A percentile compares a stretch with the other conserved stretches of the same genome.
Conservation (phyloP, 257 asterid genomes). For the Fraxinus americana region DNA sequence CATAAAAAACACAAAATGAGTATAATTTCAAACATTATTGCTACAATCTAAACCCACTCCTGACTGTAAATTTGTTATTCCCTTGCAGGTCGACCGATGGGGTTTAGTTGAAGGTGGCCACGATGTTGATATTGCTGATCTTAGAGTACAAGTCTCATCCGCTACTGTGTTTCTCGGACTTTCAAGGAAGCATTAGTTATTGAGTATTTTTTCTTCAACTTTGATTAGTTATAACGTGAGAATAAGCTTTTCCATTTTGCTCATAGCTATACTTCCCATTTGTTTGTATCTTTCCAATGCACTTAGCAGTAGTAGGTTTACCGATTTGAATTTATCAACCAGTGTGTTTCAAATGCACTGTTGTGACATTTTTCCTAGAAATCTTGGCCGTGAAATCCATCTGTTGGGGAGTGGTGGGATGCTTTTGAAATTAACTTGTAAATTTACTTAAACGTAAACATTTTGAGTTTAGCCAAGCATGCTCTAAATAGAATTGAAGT, state of each 20-base stretch:
- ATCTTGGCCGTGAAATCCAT: background rate
- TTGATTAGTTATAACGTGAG: constrained; percentile 27
- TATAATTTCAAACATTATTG: background rate
- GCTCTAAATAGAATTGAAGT: no score
- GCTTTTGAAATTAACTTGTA: no score
- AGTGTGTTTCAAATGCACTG: background rate
- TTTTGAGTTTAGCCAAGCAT: no score
- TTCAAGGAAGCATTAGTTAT: constrained; percentile 50
- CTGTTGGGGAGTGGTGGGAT: no score
- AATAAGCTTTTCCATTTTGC: constrained; percentile 18
- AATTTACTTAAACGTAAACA: no score
- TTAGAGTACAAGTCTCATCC: constrained; percentile 78
- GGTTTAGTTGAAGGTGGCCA: constrained; percentile 99
- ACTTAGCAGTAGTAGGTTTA: background rate
- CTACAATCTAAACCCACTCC: background rate
- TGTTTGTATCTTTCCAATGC: background rate
- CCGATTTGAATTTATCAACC: background rate
- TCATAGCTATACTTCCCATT: background rate
- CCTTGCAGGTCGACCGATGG: constrained; percentile 58
- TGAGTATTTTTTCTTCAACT: background rate
- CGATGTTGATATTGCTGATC: constrained; percentile 94
- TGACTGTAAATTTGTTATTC: background rate
- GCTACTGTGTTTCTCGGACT: constrained; percentile 89
- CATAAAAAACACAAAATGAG: background rate
- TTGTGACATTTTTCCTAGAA: background rate